These are phyloP conservation scores for Arabidopsis suecica DNA, from an alignment of 345 rosid genomes.

Conservation along the genomic window DNA sequence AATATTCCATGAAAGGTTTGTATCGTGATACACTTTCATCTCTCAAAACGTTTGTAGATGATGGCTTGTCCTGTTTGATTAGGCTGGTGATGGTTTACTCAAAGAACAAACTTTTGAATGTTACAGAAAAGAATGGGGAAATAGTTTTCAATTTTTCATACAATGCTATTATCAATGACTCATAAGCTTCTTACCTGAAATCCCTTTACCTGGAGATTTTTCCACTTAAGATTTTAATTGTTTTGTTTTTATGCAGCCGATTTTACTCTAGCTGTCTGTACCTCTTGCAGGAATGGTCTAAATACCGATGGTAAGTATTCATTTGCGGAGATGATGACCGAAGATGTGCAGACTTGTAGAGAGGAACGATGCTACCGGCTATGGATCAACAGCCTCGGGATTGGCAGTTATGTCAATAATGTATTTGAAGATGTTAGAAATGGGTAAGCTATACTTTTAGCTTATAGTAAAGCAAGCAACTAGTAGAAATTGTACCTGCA, in stretches of 20 bases:
- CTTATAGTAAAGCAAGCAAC: conserved; percentile 13
- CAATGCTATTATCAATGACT: background rate
- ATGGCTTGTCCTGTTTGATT: background rate
- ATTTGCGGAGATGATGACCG: conserved; percentile 93
- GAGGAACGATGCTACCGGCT: conserved; percentile 91
- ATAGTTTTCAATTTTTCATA: background rate
- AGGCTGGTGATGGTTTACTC: conserved; percentile 9
- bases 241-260: background rate
- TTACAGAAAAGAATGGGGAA: background rate
- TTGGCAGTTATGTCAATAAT: conserved; percentile 73
- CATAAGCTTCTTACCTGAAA: conserved; percentile 4
- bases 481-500: conserved; percentile 3
- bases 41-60: background rate
- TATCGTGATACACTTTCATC: conserved; percentile 22
- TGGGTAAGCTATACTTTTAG: conserved; percentile 55
- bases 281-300: conserved; percentile 80
- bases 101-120: background rate
- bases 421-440: conserved; percentile 90
- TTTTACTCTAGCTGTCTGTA: conserved; percentile 1
- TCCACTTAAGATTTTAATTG: background rate
- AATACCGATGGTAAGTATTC: conserved; percentile 68
- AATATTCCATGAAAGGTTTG: conserved; percentile 85
- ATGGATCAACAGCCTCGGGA: conserved; percentile 95
- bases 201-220: conserved; percentile 1
- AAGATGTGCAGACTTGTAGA: conserved; percentile 79